Evolutionary conservation across 2,329 filamentous ascomycete species (phyloP).

Genomic region (Cryphonectria radicalis): DNA sequence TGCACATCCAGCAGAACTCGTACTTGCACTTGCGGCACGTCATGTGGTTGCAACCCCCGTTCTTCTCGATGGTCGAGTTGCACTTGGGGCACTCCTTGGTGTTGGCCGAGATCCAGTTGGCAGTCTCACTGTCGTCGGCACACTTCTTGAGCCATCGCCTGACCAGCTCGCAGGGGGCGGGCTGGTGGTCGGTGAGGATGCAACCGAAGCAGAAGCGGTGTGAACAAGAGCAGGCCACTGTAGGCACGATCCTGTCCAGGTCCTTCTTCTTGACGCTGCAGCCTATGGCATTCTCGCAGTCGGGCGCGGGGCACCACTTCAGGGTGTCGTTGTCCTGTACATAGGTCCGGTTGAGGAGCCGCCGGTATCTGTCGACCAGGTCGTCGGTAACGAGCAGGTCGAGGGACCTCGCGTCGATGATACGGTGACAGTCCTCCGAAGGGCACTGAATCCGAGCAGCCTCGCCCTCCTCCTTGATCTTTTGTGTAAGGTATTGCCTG

Average conservation of each 20-base stretch:
- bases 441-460: constrained; percentile 94
- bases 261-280: constrained; percentile 89
- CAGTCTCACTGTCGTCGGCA: constrained; percentile 96
- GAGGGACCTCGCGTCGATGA: constrained; percentile 88
- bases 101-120: constrained; percentile 99
- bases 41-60: constrained; percentile 98
- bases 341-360: constrained; percentile 88
- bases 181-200: constrained; percentile 86
- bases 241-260: constrained; percentile 82
- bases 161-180: constrained; percentile 86
- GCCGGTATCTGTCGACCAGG: constrained; percentile 70
- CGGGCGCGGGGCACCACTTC: constrained; percentile 98
- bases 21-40: constrained; percentile 94
- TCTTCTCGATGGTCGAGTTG: constrained; percentile 97
- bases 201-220: constrained; percentile 96
- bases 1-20: constrained; percentile 99
- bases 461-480: constrained; percentile 94
- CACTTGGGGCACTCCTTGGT: constrained; percentile 98
- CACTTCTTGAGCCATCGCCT: constrained; percentile 98
- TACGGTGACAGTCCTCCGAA: constrained; percentile 81
- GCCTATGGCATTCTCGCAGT: constrained; percentile 91
- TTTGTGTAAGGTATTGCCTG: constrained; percentile 85
- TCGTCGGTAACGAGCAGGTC: constrained; percentile 71
- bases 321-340: constrained; percentile 95
- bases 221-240: constrained; percentile 82